Evolutionary conservation across 2,329 filamentous ascomycete species (phyloP), one percentile per base, ranked within the genome.

Genomic region (Colletotrichum tropicicola): DNA sequence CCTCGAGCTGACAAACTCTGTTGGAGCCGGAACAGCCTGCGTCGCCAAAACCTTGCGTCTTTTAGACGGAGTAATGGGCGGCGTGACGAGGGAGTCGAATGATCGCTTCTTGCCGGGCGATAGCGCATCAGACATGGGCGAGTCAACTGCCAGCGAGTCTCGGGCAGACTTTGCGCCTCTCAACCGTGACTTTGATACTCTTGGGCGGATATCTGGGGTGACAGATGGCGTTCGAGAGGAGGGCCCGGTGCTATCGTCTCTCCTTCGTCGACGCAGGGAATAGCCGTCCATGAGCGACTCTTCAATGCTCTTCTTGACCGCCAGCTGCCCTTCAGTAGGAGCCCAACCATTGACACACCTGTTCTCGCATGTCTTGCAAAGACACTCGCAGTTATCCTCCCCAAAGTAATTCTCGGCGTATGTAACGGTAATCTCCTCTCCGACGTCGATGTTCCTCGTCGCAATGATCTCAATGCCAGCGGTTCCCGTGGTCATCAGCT

Each of bases 351-450:
- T 98, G 56, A 86, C 84, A 61, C 87, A 80, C 3, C 84, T 81
- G 21, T 85, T 83, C 78, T 99, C 96, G 76, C 96, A 99, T 0
- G 92, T 96, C 70, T 87, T 86, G 76, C 96, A 99, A 2, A 99
- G 82, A 74, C 96, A 99, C 74, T 99, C 96, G 77, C 94, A 94
- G 70, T 99, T 99, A 75, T 94, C 89, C 45, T 93, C 90, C 3
- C 96, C 96, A 79, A 99, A 99, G 76, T 99, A 99, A 74, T 93
- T 94, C 17, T 97, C 94, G 23, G 95, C 94, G 73, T 99, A 99
- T 0, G 91, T 95, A 0, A 99, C 96, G 0, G 96, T 99, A 65
- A 99, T 97, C 77, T 99, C 96, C 66, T 99, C 94, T 4, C 94
- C 96, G 1, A 91, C 83, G 10, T 91, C 87, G 66, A 99, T 98